Conservation (phyloP, 805 yeast genomes). For the Blastobotrys robertii region DNA sequence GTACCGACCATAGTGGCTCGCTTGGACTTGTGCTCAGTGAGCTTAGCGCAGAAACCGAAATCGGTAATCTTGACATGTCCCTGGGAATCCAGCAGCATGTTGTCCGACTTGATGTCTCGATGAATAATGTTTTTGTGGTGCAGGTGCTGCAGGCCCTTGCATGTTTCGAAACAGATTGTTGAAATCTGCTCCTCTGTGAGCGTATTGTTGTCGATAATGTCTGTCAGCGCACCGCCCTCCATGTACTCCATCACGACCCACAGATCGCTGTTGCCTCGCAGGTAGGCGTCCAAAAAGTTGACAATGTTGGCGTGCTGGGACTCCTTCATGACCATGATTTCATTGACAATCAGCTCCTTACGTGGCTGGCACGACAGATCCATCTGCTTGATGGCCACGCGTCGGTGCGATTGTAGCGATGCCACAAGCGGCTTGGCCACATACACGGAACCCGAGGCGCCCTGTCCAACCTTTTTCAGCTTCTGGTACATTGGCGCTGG, state of each 20-base stretch:
- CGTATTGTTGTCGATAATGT: conserved; percentile 82
- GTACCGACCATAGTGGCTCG: conserved; percentile 84
- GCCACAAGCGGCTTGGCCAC: conserved; percentile 57
- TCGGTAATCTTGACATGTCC: conserved; percentile 94
- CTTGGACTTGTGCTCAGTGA: conserved; percentile 66
- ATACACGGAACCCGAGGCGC: conserved; percentile 96
- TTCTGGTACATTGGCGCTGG: conserved; percentile 57
- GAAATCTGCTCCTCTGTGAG: conserved; percentile 85
- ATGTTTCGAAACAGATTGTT: conserved; percentile 80
- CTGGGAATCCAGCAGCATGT: conserved; percentile 68
- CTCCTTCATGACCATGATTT: conserved; percentile 91
- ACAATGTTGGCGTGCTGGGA: conserved; percentile 86
- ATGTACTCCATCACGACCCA: conserved; percentile 99
- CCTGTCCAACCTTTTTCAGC: conserved; percentile 85
- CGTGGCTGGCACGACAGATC: conserved; percentile 89
- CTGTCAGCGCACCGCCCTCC: conserved; percentile 98
- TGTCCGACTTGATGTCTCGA: conserved; percentile 94
- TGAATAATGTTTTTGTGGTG: conserved; percentile 92
- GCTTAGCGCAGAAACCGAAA: conserved; percentile 93
- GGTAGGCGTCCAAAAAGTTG: conserved; percentile 80
- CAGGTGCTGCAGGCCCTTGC: conserved; percentile 82
- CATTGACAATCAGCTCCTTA: conserved; percentile 89
- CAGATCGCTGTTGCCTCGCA: conserved; percentile 47
- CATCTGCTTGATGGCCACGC: conserved; percentile 96
- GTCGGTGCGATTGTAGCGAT: conserved; percentile 23